Percentiles rank a stretch among this genome's conserved stretches.
These are phyloP conservation scores for Pichia sp. DNA, from an alignment of 1,139 yeast species.

Conservation along the genomic window DNA sequence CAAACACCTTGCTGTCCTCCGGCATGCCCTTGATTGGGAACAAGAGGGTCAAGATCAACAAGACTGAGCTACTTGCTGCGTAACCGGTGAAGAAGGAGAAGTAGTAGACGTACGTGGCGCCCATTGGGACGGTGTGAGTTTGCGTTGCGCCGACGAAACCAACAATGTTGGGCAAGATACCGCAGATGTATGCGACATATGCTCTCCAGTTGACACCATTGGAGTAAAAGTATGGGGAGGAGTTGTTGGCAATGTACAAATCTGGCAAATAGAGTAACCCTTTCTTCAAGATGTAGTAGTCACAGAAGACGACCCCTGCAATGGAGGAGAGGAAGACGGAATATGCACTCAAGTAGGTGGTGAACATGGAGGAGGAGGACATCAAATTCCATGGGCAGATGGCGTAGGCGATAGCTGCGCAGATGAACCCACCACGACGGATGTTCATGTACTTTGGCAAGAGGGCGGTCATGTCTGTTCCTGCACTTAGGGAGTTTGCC, in stretches of 20 bases:
- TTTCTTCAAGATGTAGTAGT: slow-evolving; percentile 72
- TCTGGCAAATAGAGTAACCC: slow-evolving; percentile 65
- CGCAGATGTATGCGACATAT: slow-evolving; percentile 63
- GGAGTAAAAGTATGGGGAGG: slow-evolving; percentile 54
- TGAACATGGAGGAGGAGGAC: slow-evolving; percentile 68
- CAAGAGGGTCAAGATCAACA: slow-evolving; percentile 45
- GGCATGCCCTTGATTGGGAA: slow-evolving; percentile 58
- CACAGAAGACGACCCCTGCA: slow-evolving; percentile 78
- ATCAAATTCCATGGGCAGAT: slow-evolving; percentile 89
- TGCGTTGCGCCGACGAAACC: slow-evolving; percentile 73
- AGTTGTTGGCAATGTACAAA: slow-evolving; percentile 46
- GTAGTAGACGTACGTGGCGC: slow-evolving; percentile 69
- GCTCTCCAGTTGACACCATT: slow-evolving; percentile 83
- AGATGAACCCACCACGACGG: slow-evolving; percentile 75
- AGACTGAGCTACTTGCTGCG: slow-evolving; percentile 48
- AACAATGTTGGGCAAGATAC: slow-evolving; percentile 76
- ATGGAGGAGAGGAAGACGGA: slow-evolving; percentile 82
- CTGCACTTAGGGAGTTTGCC: slow-evolving; percentile 85
- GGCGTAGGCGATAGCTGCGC: slow-evolving; percentile 72
- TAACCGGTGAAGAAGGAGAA: slow-evolving; percentile 76
- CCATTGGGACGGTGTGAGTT: slow-evolving; percentile 57
- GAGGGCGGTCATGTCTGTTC: slow-evolving; percentile 85
- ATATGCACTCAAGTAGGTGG: slow-evolving; percentile 81
- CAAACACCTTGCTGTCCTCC: slow-evolving; percentile 26
- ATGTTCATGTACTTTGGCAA: slow-evolving; percentile 76